These are phyloP conservation scores for Eimeria sp. DNA, from an alignment of 169 alveolate species.

Conservation along the genomic window DNA sequence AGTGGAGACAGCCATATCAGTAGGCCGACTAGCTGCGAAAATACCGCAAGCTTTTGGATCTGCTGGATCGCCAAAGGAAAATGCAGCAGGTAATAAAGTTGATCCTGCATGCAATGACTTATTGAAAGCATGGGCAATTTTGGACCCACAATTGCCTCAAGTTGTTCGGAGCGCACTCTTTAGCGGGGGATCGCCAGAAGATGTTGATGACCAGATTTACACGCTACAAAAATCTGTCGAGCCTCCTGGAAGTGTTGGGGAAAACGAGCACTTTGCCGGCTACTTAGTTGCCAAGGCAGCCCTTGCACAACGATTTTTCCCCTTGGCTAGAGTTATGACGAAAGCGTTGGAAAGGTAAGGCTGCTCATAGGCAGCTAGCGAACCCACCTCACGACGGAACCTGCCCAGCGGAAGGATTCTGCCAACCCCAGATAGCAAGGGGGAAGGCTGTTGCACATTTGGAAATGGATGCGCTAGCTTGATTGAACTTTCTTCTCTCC, in stretches of 20 bases:
- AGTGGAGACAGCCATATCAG: slow-evolving; percentile 19
- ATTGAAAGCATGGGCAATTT: slow-evolving; percentile 40
- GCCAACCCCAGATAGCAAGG: background rate
- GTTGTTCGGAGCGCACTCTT: slow-evolving; percentile 38
- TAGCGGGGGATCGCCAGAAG: slow-evolving; percentile 29
- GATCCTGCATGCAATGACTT: slow-evolving; percentile 28
- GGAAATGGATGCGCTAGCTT: background rate
- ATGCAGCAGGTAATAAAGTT: background rate
- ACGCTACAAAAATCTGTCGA: slow-evolving; percentile 19
- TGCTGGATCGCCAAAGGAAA: background rate
- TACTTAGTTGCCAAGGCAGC: slow-evolving; percentile 59
- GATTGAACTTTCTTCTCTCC: background rate
- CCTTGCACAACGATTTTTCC: slow-evolving; percentile 4
- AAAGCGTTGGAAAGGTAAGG: slow-evolving; percentile 60
- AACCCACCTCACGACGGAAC: background rate
- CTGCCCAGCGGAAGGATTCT: background rate
- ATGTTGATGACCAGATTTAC: slow-evolving; percentile 41
- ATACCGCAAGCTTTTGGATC: background rate
- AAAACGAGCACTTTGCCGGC: slow-evolving; percentile 65
- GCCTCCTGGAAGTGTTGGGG: slow-evolving; percentile 43
- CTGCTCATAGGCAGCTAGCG: background rate
- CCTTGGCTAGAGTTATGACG: slow-evolving; percentile 66
- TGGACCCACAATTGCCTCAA: slow-evolving; percentile 61
- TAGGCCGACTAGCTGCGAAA: slow-evolving; percentile 5
- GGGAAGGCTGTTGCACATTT: background rate